A percentile compares a stretch with the other conserved stretches of the same genome.
phyloP scores from a whole-genome alignment of 2,329 filamentous ascomycete genomes.

The Colletotrichum sp. region DNA sequence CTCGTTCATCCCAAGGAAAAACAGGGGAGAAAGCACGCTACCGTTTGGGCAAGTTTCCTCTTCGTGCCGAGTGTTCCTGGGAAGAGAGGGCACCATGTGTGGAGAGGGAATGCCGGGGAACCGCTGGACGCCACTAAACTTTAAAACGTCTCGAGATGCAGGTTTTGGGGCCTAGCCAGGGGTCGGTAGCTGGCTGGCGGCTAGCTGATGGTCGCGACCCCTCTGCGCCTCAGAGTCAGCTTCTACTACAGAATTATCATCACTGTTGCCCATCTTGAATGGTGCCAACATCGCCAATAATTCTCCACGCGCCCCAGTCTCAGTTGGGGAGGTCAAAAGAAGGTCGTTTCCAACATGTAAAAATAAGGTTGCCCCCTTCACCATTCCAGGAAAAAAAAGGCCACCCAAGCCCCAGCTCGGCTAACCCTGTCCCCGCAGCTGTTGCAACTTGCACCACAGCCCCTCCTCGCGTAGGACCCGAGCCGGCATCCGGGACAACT shows the following conservation, averaged over 20 bases:
- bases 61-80: neutral
- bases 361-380: neutral
- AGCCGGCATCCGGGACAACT: slow-evolving; percentile 11
- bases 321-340: neutral
- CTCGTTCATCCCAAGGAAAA: neutral
- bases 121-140: neutral
- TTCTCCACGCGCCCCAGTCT: neutral
- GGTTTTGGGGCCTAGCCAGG: neutral
- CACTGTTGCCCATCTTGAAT: fast-evolving
- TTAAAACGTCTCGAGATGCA: slow-evolving; percentile 16
- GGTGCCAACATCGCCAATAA: neutral
- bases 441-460: neutral
- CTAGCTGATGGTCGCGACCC: neutral
- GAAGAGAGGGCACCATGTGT: neutral
- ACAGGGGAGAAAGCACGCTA: neutral
- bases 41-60: neutral
- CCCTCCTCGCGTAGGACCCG: slow-evolving; percentile 1
- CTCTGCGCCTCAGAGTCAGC: neutral
- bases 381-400: neutral
- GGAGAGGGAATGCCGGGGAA: neutral
- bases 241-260: neutral
- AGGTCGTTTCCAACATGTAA: neutral
- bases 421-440: neutral
- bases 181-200: no score
- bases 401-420: neutral